Evolutionary conservation across 306 rosid genomes (phyloP).

Genomic region (Cucumis cinereus): DNA sequence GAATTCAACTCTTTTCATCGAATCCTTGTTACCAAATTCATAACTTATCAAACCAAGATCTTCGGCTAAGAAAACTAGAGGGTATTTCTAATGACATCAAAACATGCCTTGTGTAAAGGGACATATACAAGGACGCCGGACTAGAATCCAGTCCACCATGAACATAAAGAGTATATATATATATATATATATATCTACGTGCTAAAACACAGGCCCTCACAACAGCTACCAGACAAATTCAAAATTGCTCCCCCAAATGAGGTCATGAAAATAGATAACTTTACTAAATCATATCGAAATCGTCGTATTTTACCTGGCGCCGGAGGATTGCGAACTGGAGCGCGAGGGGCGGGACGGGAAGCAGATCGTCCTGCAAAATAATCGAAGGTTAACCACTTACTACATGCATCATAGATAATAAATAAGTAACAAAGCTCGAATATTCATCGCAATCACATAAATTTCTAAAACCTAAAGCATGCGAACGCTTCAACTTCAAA

Average conservation of each 20-base stretch:
- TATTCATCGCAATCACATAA: neutral
- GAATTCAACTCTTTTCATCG: neutral
- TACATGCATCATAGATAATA: neutral
- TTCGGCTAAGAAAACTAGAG: neutral
- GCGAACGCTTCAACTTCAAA: neutral
- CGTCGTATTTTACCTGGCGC: neutral
- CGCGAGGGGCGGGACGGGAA: slow-evolving; percentile 13
- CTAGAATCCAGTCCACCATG: neutral
- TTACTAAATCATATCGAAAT: neutral
- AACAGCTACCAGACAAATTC: neutral
- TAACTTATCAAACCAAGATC: neutral
- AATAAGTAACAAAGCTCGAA: neutral
- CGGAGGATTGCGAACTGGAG: slow-evolving; percentile 12
- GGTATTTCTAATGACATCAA: neutral
- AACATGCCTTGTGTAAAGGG: neutral
- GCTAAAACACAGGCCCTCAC: neutral
- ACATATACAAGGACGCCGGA: neutral
- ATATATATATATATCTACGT: neutral
- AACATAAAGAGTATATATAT: no score
- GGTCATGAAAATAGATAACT: neutral
- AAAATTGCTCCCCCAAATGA: neutral
- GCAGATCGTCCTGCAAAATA: slow-evolving; percentile 16
- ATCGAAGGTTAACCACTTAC: neutral
- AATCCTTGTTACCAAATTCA: neutral
- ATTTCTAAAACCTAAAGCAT: neutral